Conservation (phyloP, 164 flowering plant genomes). For the Vitis labrusca region DNA sequence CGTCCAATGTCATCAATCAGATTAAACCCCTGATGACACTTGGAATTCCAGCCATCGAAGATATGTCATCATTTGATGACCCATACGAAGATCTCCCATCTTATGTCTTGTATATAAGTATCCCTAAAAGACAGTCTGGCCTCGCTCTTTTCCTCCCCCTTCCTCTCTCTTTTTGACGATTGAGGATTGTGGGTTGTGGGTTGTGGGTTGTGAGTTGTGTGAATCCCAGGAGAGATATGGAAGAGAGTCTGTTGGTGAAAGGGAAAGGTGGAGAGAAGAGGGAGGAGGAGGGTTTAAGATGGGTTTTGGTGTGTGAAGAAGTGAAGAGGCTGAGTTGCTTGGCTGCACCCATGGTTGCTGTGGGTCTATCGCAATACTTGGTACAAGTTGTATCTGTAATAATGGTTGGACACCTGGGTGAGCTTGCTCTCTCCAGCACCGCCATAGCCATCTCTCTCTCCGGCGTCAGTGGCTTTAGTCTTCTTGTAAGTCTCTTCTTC, state of each 20-base stretch:
- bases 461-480: slow-evolving; percentile 49
- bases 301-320: slow-evolving; percentile 19
- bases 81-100: no score
- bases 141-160: no score
- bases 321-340: slow-evolving; percentile 30
- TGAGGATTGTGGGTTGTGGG: not conserved
- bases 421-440: slow-evolving; percentile 52
- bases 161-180: not conserved
- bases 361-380: slow-evolving; percentile 29
- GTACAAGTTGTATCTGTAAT: slow-evolving; percentile 41
- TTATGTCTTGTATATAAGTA: no score
- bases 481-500: slow-evolving; percentile 34
- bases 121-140: no score
- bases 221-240: slow-evolving; percentile 10
- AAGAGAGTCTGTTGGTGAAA: slow-evolving; percentile 15
- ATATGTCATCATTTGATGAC: no score
- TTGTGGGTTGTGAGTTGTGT: not conserved
- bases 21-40: no score
- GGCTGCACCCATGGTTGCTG: slow-evolving; percentile 50
- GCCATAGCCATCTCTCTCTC: slow-evolving; percentile 51
- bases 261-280: not conserved
- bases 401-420: slow-evolving; percentile 67
- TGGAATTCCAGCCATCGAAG: no score
- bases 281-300: slow-evolving; percentile 1
- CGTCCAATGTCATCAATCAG: no score